Evolutionary conservation across 352 stramenopile species (phyloP), one percentile per base, ranked within the genome.

Genomic region (Aphanomyces invadans): DNA sequence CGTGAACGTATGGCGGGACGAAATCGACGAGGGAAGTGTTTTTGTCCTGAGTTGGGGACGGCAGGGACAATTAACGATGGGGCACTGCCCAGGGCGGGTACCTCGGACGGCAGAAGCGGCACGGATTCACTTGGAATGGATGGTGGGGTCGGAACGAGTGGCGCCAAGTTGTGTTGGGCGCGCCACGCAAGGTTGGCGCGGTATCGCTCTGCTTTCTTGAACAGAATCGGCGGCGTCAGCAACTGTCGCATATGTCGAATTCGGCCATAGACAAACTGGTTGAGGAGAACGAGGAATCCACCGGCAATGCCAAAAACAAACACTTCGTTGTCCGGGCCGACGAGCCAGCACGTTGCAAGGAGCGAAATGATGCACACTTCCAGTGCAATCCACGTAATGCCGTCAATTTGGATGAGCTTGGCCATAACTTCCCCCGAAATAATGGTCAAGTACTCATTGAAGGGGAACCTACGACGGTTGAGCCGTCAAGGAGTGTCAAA

Each of bases 381-480:
- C n/a, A 87, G 72, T 15, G 76, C 77, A 33, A 89, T 21, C 82
- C 82, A 90, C 45, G 82, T 90, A 25, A 76, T 62, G 68, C 80
- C 66, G 56, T 90, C 82, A 64, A 90, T 87, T 69, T 86, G 77
- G 42, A 90, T 88, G 2, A 90, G 71, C 26, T 78, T 64, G 1
- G 69, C 79, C 82, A 90, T 88, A 49, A 87, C 78, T 65, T 88
- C 80, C 19, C 82, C 82, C 2, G 80, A 89, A 57, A 90, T 87
- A 65, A 89, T 83, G 7, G 77, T 79, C 5, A 90, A 73, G 57
- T 90, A 90, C 62, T 89, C 80, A 67, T 90, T 83, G 70, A 90
- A 90, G 1, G 81, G 79, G 70, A 89, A 90, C 23, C 55, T 63
- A 63, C 33, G 11, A 63, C 12, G 19, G n/a, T 39, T 17, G 26